Evolutionary conservation across 2,329 filamentous ascomycete genomes (phyloP), one percentile per base, ranked within the genome.

Genomic region (Dothideomycetes sp.): DNA sequence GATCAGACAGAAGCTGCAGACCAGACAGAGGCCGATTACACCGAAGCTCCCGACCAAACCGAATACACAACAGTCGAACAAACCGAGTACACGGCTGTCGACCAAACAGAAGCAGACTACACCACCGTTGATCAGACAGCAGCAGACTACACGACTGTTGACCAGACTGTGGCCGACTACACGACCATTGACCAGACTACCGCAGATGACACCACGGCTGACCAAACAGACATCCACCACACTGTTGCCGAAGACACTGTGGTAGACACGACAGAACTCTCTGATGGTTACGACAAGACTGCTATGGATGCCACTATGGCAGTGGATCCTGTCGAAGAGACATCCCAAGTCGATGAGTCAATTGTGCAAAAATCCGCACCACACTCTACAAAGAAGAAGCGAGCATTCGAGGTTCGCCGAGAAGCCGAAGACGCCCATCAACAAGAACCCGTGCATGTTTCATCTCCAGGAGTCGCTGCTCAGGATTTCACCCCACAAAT

Each of bases 41-140:
- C 36, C 4, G 36, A 39, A 22, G 19, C 32, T 6, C 36, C 39
- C 13, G 39, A 42, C 3, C 39, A 28, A n/a, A 42, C 38, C 3
- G 38, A 34, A 10, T 46, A n/a, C 33, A 43, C 33, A 29, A 34
- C n/a, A 19, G 44, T 41, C 17, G 44, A 45, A 9, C 48, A 41
- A 22, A 36, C 44, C 12, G 47, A 47, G 30, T 35, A 41, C 19
- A 41, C 39, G 10, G 7, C 35, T 18, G 31, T n/a, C 11, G 3
- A 30, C 27, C 27, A 30, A 13, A 30, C 27, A 12, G 30, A 34
- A 5, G 22, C 22, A 24, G 22, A 24, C 22, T 30, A 30, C 27
- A 30, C 27, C 7, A 3, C 13, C 9, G 17, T 35, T 2, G 39
- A 41, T 18, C 39, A 34, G 13, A 41, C 39, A 11, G 33, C 12